A percentile compares a stretch with the other conserved stretches of the same genome.
Conservation (phyloP, 2,329 filamentous ascomycete species). For the Colletotrichum lentis region DNA sequence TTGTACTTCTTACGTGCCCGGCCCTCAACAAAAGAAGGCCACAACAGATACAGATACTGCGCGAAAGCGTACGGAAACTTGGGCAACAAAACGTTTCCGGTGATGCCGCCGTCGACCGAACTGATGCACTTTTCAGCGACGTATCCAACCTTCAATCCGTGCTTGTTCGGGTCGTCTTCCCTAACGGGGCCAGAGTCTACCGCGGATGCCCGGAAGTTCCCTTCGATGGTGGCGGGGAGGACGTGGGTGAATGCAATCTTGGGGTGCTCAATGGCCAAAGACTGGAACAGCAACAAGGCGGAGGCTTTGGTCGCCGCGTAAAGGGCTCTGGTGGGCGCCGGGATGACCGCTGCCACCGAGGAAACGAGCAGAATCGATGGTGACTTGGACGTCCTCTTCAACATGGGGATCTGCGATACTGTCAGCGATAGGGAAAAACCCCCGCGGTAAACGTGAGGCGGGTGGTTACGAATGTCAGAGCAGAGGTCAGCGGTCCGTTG, state of each 20-base stretch:
- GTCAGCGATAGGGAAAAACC: neutral
- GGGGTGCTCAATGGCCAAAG: conserved; percentile 29
- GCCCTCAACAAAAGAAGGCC: conserved; percentile 26
- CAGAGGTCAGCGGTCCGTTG: conserved; percentile 20
- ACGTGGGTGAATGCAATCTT: conserved; percentile 25
- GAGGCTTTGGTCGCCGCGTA: conserved; percentile 31
- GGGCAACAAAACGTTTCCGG: conserved; percentile 21
- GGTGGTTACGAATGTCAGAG: conserved; percentile 19
- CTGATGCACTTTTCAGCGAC: conserved; percentile 18
- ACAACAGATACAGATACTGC: conserved; percentile 22
- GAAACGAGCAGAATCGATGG: conserved; percentile 26
- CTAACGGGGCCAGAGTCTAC: conserved; percentile 25
- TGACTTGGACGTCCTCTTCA: conserved; percentile 21
- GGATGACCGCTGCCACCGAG: conserved; percentile 28
- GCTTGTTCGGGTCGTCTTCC: conserved; percentile 27
- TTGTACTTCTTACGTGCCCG: conserved; percentile 32
- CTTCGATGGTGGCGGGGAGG: conserved; percentile 30
- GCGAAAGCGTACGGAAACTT: conserved; percentile 24
- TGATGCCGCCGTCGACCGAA: conserved; percentile 9
- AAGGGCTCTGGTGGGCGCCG: conserved; percentile 24
- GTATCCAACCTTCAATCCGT: conserved; percentile 22
- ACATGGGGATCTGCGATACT: conserved; percentile 22
- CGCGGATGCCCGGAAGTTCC: conserved; percentile 28
- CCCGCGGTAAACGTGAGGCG: no score
- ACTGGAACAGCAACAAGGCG: conserved; percentile 18